phyloP scores from a whole-genome alignment of 2,329 filamentous ascomycete genomes.

The Pestalotiopsis sp. region DNA sequence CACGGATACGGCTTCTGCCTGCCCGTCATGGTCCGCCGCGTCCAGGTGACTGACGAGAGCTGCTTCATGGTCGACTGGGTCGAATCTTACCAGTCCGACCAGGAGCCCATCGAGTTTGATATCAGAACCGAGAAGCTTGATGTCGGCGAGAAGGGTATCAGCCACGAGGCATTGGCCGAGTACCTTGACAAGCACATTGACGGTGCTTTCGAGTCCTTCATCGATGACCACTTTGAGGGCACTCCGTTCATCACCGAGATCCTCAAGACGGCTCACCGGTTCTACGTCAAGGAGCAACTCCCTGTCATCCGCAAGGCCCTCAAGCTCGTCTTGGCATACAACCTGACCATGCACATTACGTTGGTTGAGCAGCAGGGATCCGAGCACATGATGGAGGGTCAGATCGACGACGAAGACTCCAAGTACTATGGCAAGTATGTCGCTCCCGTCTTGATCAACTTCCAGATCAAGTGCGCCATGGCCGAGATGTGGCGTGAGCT shows the following conservation, averaged over 20 bases:
- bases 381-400: constrained; percentile 76
- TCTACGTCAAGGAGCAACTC: constrained; percentile 85
- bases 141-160: constrained; percentile 86
- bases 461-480: constrained; percentile 97
- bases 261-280: constrained; percentile 92
- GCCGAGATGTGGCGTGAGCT: constrained; percentile 98
- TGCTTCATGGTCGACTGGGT: constrained; percentile 95
- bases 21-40: constrained; percentile 90
- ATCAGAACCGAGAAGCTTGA: constrained; percentile 87
- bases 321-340: constrained; percentile 94
- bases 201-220: constrained; percentile 86
- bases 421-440: constrained; percentile 90
- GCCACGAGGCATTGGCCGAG: constrained; percentile 77
- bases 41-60: constrained; percentile 88
- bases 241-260: constrained; percentile 95
- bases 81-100: constrained; percentile 70
- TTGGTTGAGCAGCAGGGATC: constrained; percentile 89
- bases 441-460: constrained; percentile 98
- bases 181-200: constrained; percentile 97
- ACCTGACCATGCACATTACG: constrained; percentile 91
- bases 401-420: constrained; percentile 83
- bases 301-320: constrained; percentile 93
- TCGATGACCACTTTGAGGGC: constrained; percentile 95
- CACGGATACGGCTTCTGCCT: constrained; percentile 94
- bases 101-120: constrained; percentile 80